Evolutionary conservation across 1,139 yeast genomes (phyloP).

Genomic region (Kodamaea plutei): DNA sequence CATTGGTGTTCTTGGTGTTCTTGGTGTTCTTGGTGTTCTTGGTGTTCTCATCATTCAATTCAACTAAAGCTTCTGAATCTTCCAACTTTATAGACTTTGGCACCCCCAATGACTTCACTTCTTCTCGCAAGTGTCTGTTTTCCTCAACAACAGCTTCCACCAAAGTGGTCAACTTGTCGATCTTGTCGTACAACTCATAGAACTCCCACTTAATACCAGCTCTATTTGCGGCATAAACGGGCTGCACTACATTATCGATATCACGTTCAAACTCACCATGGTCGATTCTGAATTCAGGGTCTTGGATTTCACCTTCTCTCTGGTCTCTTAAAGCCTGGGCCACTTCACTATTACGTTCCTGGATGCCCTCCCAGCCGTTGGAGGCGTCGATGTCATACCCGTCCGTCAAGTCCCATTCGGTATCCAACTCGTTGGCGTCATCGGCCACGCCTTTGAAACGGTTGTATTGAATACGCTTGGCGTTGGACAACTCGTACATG

Average conservation of each 20-base stretch:
- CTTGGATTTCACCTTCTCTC: conserved; percentile 61
- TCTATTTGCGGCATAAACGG: conserved; percentile 51
- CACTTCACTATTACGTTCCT: conserved; percentile 35
- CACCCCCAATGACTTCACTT: too few species aligned
- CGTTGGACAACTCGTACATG: conserved; percentile 57
- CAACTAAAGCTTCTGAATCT: not conserved
- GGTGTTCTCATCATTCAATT: not conserved
- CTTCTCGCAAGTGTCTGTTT: conserved; percentile 31
- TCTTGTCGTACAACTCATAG: conserved; percentile 49
- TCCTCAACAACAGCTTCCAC: conserved; percentile 43
- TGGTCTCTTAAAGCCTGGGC: conserved; percentile 45
- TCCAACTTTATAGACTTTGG: too few species aligned
- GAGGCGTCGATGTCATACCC: conserved; percentile 52
- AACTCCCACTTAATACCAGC: conserved; percentile 66
- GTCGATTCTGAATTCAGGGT: conserved; percentile 61
- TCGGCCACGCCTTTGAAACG: conserved; percentile 62
- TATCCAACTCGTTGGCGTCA: conserved; percentile 76
- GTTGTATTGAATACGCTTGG: conserved; percentile 70
- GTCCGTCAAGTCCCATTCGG: conserved; percentile 81
- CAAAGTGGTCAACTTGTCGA: conserved; percentile 41
- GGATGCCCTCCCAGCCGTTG: conserved; percentile 38
- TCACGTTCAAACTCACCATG: conserved; percentile 45
- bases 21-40: too few species aligned
- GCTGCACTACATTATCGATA: conserved; percentile 50
- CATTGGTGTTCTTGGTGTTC: too few species aligned